Evolutionary conservation across 805 yeast species (phyloP), one percentile per base, ranked within the genome.

Genomic region (Pichia kluyveri): DNA sequence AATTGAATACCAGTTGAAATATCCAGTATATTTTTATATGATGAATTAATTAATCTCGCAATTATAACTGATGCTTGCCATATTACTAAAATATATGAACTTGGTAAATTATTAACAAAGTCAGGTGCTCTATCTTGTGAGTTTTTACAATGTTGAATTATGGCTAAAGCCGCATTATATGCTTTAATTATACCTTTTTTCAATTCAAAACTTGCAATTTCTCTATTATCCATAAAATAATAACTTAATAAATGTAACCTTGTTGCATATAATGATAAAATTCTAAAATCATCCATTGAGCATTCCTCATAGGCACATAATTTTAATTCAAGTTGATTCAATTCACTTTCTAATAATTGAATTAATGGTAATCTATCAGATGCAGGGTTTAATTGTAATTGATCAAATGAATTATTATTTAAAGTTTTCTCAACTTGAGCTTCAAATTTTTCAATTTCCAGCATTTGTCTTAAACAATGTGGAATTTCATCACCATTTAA

Each of bases 21-120:
- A 64, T 89, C 96, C 15, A 90, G 60, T 15, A 80, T 75, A 28
- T 75, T 69, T 27, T 81, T 74, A 57, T 87, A 69, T 1, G 87
- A 76, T 1, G 96, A 87, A 60, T 89, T 90, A 9, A 79, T 75
- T 43, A 91, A 69, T 57, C 86, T 82, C 46, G 85, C 86, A 32
- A 93, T 79, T 38, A 91, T 80, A 56, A 89, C 84, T 2, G 96
- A 80, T 1, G 96, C 85, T 65, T 93, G 98, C 96, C 98, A 89
- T 30, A 90, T 77, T 43, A 83, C 80, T 52, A 88, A 70, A 2
- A 89, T 78, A 60, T 86, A 83, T 1, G 86, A 88, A 44, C 85
- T 85, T 0, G 99, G 98, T 42, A 91, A 72, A 58, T 84, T 87
- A 56, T 75, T 78, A 59, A 90, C 77, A 58, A 87, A 83, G 34